A percentile compares a stretch with the other conserved stretches of the same genome.
Evolutionary conservation across 2,329 filamentous ascomycete genomes (phyloP).

Genomic region (Pestalotiopsis sp.): DNA sequence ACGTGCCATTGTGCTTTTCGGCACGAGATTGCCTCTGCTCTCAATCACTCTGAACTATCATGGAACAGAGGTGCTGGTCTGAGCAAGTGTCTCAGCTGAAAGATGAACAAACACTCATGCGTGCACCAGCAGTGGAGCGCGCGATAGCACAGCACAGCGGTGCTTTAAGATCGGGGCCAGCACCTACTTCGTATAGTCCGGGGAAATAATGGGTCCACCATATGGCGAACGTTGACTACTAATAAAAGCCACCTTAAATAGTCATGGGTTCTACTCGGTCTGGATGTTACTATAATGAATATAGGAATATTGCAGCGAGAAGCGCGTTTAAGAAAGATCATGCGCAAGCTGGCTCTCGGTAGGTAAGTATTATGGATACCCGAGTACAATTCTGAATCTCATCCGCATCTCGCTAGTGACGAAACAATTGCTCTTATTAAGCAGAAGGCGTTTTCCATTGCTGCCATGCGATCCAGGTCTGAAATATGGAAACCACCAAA

Average conservation of each 20-base stretch:
- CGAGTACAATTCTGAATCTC: no score
- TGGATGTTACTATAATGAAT: no score
- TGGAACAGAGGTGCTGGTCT: not conserved
- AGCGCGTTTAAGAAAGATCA: no score
- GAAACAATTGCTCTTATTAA: not conserved
- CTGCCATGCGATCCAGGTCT: slow-evolving; percentile 6
- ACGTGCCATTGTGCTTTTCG: not conserved
- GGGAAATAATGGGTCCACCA: not conserved
- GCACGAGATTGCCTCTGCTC: no score
- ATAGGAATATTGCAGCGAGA: no score
- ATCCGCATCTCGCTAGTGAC: no score
- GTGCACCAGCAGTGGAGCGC: not conserved
- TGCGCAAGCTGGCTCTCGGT: no score
- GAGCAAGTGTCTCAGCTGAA: not conserved
- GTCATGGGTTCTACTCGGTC: no score
- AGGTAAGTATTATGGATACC: no score
- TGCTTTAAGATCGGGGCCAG: not conserved
- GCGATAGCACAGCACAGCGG: not conserved
- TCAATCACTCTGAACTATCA: not conserved
- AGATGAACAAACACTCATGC: no score
- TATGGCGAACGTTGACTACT: not conserved
- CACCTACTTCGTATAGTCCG: not conserved
- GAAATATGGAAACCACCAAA: not conserved
- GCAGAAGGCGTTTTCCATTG: not conserved
- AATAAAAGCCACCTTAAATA: not conserved